Evolutionary conservation across 1,139 yeast genomes (phyloP), one percentile per base, ranked within the genome.

Genomic region (Tardiomyces depauwii): DNA sequence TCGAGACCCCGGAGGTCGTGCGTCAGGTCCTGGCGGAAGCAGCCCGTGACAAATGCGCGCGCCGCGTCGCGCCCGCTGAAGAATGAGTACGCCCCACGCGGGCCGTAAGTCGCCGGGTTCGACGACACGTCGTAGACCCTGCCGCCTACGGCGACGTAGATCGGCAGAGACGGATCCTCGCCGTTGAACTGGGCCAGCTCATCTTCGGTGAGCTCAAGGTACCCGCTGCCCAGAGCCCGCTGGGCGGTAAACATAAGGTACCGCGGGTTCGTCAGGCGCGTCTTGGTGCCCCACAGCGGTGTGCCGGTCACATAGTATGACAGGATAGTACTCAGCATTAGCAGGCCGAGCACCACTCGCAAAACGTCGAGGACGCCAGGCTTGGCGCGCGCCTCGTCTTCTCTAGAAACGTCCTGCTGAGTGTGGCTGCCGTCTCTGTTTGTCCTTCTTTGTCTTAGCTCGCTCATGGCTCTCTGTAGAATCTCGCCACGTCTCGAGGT

Each of bases 31-130:
- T 74, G 71, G 41, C 65, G 61, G 53, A 85, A 76, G 57, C 95
- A 85, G 4, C 93, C 93, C 1, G 91, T 85, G 2, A 79, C 82
- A 55, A 77, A 80, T 23, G 87, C 87, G 42, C 95, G 65, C 0
- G 91, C 82, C 41, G 78, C 75, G 59, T 86, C 95, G 43, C 65
- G 67, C 0, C 94, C 95, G 21, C 80, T 73, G 57, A 86, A 76
- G 45, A 71, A 66, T 3, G 68, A 60, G 59, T 85, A 85, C 1
- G 80, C 62, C 0, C 88, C 88, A 1, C 70, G 67, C 0, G 84
- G 82, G 0, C 87, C 87, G 59, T 86, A 85, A 1, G 80, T 65
- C 2, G 59, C 63, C 2, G 71, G 66, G n/a, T 76, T 67, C 0
- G 72, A 62, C 2, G 78, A 64, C 2, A 85, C 95, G 57, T 85